Evolutionary conservation across 352 stramenopile species (phyloP), one percentile per base, ranked within the genome.

Genomic region (Phytophthora fragariae): DNA sequence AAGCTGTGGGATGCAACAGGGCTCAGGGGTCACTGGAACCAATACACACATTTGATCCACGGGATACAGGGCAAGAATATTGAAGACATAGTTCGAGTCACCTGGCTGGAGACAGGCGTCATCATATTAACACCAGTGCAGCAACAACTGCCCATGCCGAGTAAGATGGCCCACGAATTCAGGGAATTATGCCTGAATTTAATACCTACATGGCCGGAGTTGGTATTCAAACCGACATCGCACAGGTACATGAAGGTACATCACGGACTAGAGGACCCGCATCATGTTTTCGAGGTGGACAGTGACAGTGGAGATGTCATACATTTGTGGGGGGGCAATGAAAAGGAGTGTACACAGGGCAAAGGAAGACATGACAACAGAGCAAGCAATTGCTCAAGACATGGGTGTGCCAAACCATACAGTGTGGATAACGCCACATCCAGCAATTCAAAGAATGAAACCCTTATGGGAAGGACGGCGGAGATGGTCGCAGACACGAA

Each of bases 401-500:
- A 19, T 67, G 12, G 60, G 7, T 1, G 33, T 59, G 6, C 44
- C 44, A 14, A 21, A 24, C 2, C 17, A 2, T 2, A 14, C 39
- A 21, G n/a, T 70, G 14, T 31, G 19, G 29, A 17, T 52, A 2
- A 21, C 35, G 1, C 64, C 55, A 27, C 24, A 27, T 27, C 24
- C 1, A 27, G 24, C 24, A 27, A 27, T 27, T 27, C 24, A 27
- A 27, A 27, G 24, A 27, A 27, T 27, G 21, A 17, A 35, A 33
- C 44, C 64, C 1, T 35, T 70, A 1, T 65, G 64, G 64, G 44
- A 21, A 6, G 64, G 64, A 11, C 29, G 47, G 17, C 14, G 55
- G 2, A 8, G 64, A 5, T 70, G 64, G 64, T 33, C 5, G 3
- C 55, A 64, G 11, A 17, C 17, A 19, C n/a, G 64, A n/a, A 49